These are phyloP conservation scores for Ochetophila trinervis DNA, from an alignment of 306 rosid species.

Conservation along the genomic window DNA sequence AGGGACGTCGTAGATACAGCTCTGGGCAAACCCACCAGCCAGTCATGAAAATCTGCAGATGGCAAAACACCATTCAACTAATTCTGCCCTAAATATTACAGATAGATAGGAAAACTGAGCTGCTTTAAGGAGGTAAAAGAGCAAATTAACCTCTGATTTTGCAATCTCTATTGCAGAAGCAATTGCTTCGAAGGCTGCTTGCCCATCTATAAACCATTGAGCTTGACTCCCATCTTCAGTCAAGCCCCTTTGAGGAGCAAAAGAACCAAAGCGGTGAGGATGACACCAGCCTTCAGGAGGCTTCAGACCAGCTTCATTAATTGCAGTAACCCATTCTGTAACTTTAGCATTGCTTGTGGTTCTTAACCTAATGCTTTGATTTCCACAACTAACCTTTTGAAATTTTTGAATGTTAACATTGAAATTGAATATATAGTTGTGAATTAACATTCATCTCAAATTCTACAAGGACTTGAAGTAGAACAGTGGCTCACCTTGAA, in stretches of 20 bases:
- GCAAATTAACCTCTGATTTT: conserved; percentile 38
- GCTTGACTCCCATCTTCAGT: conserved; percentile 44
- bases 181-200: conserved; percentile 49
- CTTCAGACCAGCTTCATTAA: conserved; percentile 38
- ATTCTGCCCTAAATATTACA: not conserved
- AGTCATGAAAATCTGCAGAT: conserved; percentile 44
- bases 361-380: conserved; percentile 33
- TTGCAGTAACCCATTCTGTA: conserved; percentile 37
- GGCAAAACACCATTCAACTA: not conserved
- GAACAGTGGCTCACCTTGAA: conserved; percentile 28
- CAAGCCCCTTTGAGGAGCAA: conserved; percentile 50
- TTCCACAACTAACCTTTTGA: conserved; percentile 39
- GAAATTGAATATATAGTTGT: not conserved
- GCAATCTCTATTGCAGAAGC: conserved; percentile 45
- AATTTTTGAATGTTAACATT: not conserved
- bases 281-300: conserved; percentile 49
- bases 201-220: conserved; percentile 50
- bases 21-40: conserved; percentile 65
- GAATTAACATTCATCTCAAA: not conserved
- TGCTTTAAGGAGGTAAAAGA: not conserved
- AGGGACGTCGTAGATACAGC: conserved; percentile 48
- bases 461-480: not conserved
- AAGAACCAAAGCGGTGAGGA: conserved; percentile 43
- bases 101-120: not conserved
- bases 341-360: conserved; percentile 42